Evolutionary conservation across 108 stramenopile species (phyloP), one percentile per base, ranked within the genome.

Genomic region (Cyclostephanos invisitatus): DNA sequence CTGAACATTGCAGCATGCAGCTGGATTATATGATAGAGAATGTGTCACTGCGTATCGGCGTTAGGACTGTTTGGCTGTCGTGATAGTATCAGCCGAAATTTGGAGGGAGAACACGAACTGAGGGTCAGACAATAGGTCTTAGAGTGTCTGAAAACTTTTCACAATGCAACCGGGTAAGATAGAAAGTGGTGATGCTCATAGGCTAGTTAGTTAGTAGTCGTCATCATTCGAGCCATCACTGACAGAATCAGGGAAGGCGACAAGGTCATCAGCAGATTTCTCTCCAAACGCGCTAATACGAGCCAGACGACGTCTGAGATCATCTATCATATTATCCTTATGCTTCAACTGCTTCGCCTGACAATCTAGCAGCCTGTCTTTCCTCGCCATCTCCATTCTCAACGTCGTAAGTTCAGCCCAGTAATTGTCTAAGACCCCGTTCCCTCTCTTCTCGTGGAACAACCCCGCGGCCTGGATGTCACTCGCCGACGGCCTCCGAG

Each of bases 401-500:
- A 80, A 77, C 11, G 83, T 53, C 37, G 53, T 62, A 25, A 83
- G 28, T 36, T 79, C 78, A 1, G 67, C 72, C 32, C 68, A 62
- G 36, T 38, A 72, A 37, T 78, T 60, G 27, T 84, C 65, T 32
- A 32, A 2, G 18, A 42, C 65, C 49, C 72, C 71, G 46, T 62
- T 70, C 15, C 67, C 51, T 2, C 12, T 50, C 32, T 56, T 63
- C 50, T 77, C 81, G 50, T 70, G 79, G 64, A 80, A 83, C 7
- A 74, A 67, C 35, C 58, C 55, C 24, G 50, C 62, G 5, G 73
- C 67, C 55, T 70, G 67, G 48, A 89, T 68, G 18, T 85, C 74
- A 29, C 55, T 62, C 21, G 93, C 91, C 18, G 86, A 77, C 2
- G 94, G 94, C 62, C 94, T 67, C 7, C 69, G 62, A 10, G 29